Conservation (phyloP, 148 eudicot genomes). For the Beta vulgaris region DNA sequence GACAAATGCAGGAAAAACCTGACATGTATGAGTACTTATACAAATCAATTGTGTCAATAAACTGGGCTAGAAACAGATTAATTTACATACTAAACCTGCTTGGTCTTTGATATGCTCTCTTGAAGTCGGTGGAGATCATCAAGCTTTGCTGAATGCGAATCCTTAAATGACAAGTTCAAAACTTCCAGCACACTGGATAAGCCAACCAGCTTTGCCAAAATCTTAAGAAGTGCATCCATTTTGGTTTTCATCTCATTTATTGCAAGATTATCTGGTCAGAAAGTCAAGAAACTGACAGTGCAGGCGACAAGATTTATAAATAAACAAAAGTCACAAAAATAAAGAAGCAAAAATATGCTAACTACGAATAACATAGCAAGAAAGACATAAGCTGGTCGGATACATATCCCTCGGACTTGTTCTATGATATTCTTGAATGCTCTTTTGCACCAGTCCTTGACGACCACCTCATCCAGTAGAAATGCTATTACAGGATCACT, state of each 20-base stretch:
- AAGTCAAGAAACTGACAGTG: conserved; percentile 40
- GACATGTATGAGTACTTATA: background rate
- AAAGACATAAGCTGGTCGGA: conserved; percentile 36
- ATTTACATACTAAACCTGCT: conserved; percentile 61
- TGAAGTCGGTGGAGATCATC: conserved; percentile 79
- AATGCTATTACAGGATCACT: conserved; percentile 93
- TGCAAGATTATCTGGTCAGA: conserved; percentile 50
- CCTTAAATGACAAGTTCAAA: conserved; percentile 79
- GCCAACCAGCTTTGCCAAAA: conserved; percentile 60
- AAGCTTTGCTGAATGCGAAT: conserved; percentile 71
- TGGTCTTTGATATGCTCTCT: conserved; percentile 79
- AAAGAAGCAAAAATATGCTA: background rate
- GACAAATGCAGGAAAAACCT: background rate
- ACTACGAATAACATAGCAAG: conserved; percentile 4
- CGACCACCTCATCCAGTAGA: conserved; percentile 95
- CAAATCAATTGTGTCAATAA: background rate
- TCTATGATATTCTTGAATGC: conserved; percentile 52
- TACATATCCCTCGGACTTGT: conserved; percentile 72
- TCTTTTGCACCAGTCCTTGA: conserved; percentile 96
- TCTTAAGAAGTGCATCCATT: conserved; percentile 49
- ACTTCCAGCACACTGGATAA: conserved; percentile 78
- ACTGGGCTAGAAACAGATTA: conserved; percentile 7
- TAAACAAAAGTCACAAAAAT: background rate
- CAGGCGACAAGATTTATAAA: background rate
- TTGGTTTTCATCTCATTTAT: conserved; percentile 47